These are phyloP conservation scores for Aureobasidium sp. DNA, from an alignment of 2,329 filamentous ascomycete species.

Conservation along the genomic window DNA sequence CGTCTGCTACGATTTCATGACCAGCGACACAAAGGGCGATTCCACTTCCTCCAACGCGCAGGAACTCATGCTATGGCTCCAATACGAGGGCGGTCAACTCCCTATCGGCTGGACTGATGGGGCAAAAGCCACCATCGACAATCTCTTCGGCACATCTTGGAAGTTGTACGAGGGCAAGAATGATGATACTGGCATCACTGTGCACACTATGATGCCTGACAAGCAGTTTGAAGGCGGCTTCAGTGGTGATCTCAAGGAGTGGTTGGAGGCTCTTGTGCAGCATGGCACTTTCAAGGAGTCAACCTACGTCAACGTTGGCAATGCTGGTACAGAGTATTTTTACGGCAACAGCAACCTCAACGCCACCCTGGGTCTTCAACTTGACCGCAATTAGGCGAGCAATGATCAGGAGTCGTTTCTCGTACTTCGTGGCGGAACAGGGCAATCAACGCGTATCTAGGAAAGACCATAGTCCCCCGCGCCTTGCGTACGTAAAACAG, in stretches of 20 bases:
- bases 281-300: conserved; percentile 28
- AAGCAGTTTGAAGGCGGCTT: conserved; percentile 32
- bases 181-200: conserved; percentile 34
- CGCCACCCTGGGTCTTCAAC: conserved; percentile 6
- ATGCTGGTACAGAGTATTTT: conserved; percentile 25
- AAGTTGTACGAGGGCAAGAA: conserved; percentile 36
- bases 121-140: conserved; percentile 27
- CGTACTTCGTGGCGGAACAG: not conserved
- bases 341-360: conserved; percentile 8
- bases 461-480: not conserved
- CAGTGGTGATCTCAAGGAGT: conserved; percentile 33
- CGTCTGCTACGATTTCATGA: conserved; percentile 38
- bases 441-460: not conserved
- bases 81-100: conserved; percentile 36
- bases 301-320: conserved; percentile 37
- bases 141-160: conserved; percentile 32
- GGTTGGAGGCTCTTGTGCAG: conserved; percentile 30
- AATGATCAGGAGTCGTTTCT: too few relatives aligned
- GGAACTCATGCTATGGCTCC: conserved; percentile 39
- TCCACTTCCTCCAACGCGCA: conserved; percentile 31
- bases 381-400: not conserved
- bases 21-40: conserved; percentile 34
- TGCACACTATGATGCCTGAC: conserved; percentile 30
- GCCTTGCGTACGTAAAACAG: not conserved
- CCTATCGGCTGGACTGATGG: conserved; percentile 34